Evolutionary conservation across 257 asterid species (phyloP).

Genomic region (Solanum tarapatanum): DNA sequence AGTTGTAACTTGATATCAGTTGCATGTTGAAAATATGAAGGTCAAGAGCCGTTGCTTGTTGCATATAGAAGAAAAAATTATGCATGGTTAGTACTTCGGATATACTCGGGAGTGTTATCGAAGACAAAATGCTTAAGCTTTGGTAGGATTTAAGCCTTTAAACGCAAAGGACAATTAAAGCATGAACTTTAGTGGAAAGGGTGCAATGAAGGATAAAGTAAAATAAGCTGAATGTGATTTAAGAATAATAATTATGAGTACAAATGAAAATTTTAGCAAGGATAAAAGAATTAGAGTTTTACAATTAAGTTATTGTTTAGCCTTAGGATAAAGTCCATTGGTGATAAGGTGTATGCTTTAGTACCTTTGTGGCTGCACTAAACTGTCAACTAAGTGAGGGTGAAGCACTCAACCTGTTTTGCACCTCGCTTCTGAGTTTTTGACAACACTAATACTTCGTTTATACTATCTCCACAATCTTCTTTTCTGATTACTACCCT

Average conservation of each 20-base stretch:
- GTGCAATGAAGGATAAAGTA: not conserved
- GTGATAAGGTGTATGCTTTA: not conserved
- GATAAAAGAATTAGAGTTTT: not conserved
- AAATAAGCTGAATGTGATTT: not conserved
- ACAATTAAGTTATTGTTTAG: not conserved
- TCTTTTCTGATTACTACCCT: not conserved
- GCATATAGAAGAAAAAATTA: not conserved
- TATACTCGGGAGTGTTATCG: not conserved
- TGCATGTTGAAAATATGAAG: not conserved
- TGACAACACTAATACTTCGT: not conserved
- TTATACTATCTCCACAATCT: not conserved
- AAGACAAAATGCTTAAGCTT: not conserved
- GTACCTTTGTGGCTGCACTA: not conserved
- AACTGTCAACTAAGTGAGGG: not conserved
- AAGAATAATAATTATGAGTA: not conserved
- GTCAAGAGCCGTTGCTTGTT: not conserved
- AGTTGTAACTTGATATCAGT: not conserved
- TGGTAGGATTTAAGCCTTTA: not conserved
- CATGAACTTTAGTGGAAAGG: not conserved
- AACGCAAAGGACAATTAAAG: not conserved
- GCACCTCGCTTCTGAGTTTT: not conserved
- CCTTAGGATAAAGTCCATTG: not conserved
- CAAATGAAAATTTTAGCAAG: not conserved
- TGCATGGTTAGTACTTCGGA: conserved; percentile 5
- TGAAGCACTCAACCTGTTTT: not conserved